Conservation (phyloP, 192 early-diverging fungal species). For the Rhizoclosmatium sp. region DNA sequence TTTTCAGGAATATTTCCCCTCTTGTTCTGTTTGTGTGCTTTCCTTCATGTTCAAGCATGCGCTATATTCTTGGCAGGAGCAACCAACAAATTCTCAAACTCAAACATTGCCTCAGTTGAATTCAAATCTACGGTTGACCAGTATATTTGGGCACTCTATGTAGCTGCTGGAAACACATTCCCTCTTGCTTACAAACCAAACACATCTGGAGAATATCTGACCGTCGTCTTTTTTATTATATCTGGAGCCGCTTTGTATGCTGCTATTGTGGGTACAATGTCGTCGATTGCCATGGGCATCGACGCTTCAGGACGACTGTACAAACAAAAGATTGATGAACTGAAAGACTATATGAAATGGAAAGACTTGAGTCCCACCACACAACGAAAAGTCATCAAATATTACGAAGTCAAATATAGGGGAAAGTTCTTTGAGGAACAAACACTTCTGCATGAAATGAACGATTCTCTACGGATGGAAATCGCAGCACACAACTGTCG, state of each 20-base stretch:
- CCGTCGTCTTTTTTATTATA: not conserved
- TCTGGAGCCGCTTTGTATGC: slow-evolving; percentile 14
- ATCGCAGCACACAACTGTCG: slow-evolving; percentile 57
- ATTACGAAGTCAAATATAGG: slow-evolving; percentile 11
- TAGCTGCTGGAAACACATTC: slow-evolving; percentile 10
- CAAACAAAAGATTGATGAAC: not conserved
- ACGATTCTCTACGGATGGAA: slow-evolving; percentile 34
- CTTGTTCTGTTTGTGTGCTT: not conserved
- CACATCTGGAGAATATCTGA: not conserved
- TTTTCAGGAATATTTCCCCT: not conserved
- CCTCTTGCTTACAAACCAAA: not conserved
- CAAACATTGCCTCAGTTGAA: not conserved
- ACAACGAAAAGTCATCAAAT: slow-evolving; percentile 16
- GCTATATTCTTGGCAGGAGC: not conserved
- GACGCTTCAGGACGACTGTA: slow-evolving; percentile 15
- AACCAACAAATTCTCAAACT: not conserved
- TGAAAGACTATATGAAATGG: not conserved
- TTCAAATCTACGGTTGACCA: not conserved
- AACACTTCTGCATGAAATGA: slow-evolving; percentile 50
- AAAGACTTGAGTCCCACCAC: slow-evolving; percentile 14
- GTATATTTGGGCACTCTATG: not conserved
- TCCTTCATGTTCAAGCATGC: slow-evolving; percentile 10
- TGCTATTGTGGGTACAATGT: slow-evolving; percentile 1
- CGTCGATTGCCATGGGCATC: slow-evolving; percentile 7
- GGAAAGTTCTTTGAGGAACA: slow-evolving; percentile 19